phyloP scores from a whole-genome alignment of 129 eudicot species.

The Pulicaria dysenterica region DNA sequence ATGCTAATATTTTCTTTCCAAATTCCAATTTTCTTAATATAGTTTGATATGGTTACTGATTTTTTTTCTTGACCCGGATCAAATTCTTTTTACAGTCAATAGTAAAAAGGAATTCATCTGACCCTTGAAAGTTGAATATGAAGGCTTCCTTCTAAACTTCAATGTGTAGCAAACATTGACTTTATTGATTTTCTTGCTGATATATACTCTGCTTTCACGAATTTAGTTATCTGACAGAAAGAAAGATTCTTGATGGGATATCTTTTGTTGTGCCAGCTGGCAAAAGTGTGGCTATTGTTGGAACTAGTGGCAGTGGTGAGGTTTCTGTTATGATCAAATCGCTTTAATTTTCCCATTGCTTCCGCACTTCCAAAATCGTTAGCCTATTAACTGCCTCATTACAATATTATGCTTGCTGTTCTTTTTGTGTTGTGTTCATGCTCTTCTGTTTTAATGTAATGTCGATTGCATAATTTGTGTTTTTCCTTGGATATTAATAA shows the following conservation, averaged over 20 bases:
- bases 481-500: neutral
- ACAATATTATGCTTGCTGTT: neutral
- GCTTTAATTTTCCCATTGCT: neutral
- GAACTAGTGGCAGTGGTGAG: constrained; percentile 99
- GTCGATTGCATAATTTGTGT: neutral
- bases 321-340: constrained; percentile 21
- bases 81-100: neutral
- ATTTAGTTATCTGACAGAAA: constrained; percentile 75
- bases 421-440: constrained; percentile 10
- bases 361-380: no score
- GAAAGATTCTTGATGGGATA: constrained; percentile 97
- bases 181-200: constrained; percentile 28
- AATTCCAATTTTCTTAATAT: neutral
- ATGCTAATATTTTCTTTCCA: neutral
- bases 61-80: neutral
- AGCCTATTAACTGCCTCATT: neutral
- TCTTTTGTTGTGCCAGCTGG: constrained; percentile 98
- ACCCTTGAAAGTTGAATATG: neutral
- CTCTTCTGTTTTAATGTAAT: neutral
- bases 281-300: constrained; percentile 95
- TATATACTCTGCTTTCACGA: constrained; percentile 26
- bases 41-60: neutral
- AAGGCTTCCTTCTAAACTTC: neutral
- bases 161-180: constrained; percentile 14
- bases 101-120: neutral